Evolutionary conservation across 352 stramenopile genomes (phyloP), one percentile per base, ranked within the genome.

Genomic region (Phytophthora fragariae): DNA sequence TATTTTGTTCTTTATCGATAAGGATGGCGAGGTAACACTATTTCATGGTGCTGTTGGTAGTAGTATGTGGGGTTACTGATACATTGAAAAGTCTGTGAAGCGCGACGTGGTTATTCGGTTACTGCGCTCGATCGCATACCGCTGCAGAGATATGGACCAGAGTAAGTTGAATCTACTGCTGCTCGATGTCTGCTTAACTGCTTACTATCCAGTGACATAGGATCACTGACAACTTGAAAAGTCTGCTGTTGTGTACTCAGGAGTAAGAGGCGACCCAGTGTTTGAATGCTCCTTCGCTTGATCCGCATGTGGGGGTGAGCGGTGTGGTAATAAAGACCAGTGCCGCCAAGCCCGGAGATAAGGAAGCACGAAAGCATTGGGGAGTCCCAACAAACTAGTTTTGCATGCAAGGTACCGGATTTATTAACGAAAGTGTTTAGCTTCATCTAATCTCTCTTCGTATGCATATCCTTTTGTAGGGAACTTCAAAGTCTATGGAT

Each of bases 1-100:
- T 46, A 46, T 46, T 46, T 46, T 46, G 37, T 46, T 46, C 37
- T 46, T 46, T 46, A 46, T 46, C 37, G 37, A 46, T 46, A 46
- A 46, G 37, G 37, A 17, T 46, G 37, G 37, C 37, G 10, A 46
- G 37, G 37, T 46, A 46, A 46, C 37, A 46, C 10, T 46, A 14
- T 9, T 46, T 11, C 7, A 46, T 5, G 37, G 37, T 46, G 37
- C 37, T 46, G 4, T 46, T 46, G 37, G 37, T 46, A 46, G 37
- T 46, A 46, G 37, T 46, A 46, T 5, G 37, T 14, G 37, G 37
- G 37, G 7, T 46, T 46, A 46, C 41, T 49, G 19, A 49, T 21
- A 21, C 19, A 21, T 21, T 21, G 19, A 21, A 21, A 21, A 21
- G 19, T 21, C 19, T 21, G 19, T 21, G 19, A 21, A 21, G 19